Evolutionary conservation across 2,329 filamentous ascomycete genomes (phyloP).

Genomic region (Curvularia lunata): DNA sequence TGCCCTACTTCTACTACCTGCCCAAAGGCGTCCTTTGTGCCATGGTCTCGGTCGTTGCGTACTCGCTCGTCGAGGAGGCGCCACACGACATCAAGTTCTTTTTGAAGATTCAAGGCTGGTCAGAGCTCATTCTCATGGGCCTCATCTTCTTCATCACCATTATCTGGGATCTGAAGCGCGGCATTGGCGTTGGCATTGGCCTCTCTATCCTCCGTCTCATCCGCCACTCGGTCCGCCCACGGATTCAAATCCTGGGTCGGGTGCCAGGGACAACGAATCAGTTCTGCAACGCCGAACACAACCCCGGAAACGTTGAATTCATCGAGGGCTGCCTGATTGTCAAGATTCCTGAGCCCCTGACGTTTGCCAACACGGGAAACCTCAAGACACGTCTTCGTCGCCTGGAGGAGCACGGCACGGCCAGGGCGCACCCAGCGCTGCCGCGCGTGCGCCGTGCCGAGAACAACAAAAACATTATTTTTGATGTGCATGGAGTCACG

Average conservation of each 20-base stretch:
- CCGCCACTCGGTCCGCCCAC: slow-evolving; percentile 85
- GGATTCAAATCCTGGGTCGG: slow-evolving; percentile 94
- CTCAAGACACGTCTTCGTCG: slow-evolving; percentile 82
- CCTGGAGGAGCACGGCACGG: slow-evolving; percentile 90
- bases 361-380: slow-evolving; percentile 95
- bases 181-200: slow-evolving; percentile 92
- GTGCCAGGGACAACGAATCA: slow-evolving; percentile 76
- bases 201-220: slow-evolving; percentile 89
- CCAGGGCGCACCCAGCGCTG: slow-evolving; percentile 81
- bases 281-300: slow-evolving; percentile 83
- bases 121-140: slow-evolving; percentile 83
- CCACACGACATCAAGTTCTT: slow-evolving; percentile 94
- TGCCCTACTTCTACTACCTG: slow-evolving; percentile 93
- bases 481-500: slow-evolving; percentile 97
- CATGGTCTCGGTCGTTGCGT: slow-evolving; percentile 95
- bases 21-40: slow-evolving; percentile 95
- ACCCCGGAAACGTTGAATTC: slow-evolving; percentile 78
- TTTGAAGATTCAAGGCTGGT: slow-evolving; percentile 81
- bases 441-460: slow-evolving; percentile 79
- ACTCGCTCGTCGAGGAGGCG: slow-evolving; percentile 91
- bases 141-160: slow-evolving; percentile 91
- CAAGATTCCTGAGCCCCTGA: slow-evolving; percentile 95
- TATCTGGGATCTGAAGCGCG: slow-evolving; percentile 91
- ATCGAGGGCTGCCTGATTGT: slow-evolving; percentile 92
- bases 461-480: slow-evolving; percentile 89